These are phyloP conservation scores for Fusarium coicis DNA, from an alignment of 2,329 filamentous ascomycete species.

Conservation along the genomic window DNA sequence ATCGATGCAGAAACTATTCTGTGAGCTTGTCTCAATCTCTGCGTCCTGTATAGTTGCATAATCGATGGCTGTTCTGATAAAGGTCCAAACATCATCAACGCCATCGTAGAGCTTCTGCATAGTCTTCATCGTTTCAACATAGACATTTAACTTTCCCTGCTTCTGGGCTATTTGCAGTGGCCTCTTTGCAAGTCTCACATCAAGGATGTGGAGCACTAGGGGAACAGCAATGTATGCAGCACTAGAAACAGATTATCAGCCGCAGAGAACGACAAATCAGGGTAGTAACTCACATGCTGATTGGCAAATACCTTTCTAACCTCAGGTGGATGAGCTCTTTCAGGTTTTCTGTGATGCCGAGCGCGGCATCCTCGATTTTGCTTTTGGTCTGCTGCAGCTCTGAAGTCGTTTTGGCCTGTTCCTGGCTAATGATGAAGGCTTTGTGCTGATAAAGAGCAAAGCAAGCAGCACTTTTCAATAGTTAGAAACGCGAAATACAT, in stretches of 20 bases:
- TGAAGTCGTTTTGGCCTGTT: background rate
- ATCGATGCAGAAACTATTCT: background rate
- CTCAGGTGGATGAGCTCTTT: conserved; percentile 25
- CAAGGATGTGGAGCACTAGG: conserved; percentile 18
- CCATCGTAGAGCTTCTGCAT: conserved; percentile 23
- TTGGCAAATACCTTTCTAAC: conserved; percentile 16
- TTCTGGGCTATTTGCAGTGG: conserved; percentile 23
- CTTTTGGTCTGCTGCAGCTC: background rate
- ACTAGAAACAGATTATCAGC: background rate
- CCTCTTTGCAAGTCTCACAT: conserved; percentile 23
- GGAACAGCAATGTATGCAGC: conserved; percentile 26
- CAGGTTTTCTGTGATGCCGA: conserved; percentile 16
- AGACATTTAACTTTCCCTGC: conserved; percentile 18
- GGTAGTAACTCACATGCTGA: conserved; percentile 20
- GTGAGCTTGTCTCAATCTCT: background rate
- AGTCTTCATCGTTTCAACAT: conserved; percentile 18
- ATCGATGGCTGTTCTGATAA: conserved; percentile 12
- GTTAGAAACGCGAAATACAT: background rate
- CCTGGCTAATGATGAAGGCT: conserved; percentile 11
- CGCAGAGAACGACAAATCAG: no score
- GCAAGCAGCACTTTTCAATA: conserved; percentile 6
- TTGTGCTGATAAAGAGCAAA: conserved; percentile 23
- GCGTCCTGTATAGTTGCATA: background rate
- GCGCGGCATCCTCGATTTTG: conserved; percentile 7
- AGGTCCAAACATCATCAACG: conserved; percentile 24